Conservation (phyloP, 768 basidiomycete genomes). For the Leccinum subtestaceum region DNA sequence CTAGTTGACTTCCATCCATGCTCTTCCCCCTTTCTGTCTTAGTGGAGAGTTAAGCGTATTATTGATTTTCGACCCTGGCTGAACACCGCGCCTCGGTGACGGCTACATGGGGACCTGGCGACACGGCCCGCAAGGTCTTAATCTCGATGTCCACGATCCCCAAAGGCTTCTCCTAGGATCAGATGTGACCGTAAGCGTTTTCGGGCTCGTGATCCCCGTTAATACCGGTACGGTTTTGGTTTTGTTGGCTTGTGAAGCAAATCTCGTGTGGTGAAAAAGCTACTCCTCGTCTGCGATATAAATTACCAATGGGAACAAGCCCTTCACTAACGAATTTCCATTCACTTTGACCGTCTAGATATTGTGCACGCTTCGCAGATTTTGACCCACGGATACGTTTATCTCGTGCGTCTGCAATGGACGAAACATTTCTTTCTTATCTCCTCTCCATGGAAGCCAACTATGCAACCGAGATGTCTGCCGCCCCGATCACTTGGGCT, state of each 20-base stretch:
- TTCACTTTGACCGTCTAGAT: background rate
- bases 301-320: background rate
- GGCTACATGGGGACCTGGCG: background rate
- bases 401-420: background rate
- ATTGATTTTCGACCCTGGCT: background rate
- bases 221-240: background rate
- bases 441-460: background rate
- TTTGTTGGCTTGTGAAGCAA: background rate
- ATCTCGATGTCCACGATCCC: background rate
- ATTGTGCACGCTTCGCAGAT: background rate
- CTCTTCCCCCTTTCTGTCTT: background rate
- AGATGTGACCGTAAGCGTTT: background rate
- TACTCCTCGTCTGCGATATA: background rate
- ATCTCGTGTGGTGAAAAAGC: background rate
- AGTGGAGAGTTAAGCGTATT: background rate
- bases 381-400: background rate
- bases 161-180: background rate
- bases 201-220: background rate
- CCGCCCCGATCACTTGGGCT: background rate
- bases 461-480: background rate
- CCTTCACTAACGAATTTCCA: background rate
- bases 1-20: background rate
- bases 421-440: background rate
- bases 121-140: constrained; percentile 1
- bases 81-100: background rate